Conservation (phyloP, 2,329 filamentous ascomycete genomes). For the Cyanodermella asteris region DNA sequence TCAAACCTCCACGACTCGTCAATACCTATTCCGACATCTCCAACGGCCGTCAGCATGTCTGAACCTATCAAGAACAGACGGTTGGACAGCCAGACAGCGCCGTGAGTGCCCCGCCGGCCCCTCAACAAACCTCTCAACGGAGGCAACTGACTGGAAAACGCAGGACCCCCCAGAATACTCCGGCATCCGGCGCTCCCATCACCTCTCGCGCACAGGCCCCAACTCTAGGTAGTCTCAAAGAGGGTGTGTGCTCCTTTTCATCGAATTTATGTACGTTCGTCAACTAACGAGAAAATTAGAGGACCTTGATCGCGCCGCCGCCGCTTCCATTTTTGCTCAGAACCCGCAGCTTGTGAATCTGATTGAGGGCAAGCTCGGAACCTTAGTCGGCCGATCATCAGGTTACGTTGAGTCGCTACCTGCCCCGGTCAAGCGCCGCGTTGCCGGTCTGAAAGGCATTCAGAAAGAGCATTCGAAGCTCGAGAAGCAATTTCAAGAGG, state of each 20-base stretch:
- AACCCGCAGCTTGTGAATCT: constrained; percentile 89
- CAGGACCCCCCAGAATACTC: constrained; percentile 97
- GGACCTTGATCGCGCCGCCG: constrained; percentile 68
- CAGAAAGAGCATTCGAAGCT: constrained; percentile 98
- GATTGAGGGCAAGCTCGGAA: constrained; percentile 91
- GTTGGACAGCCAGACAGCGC: constrained; percentile 36
- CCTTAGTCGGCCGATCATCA: constrained; percentile 81
- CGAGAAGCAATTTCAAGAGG: constrained; percentile 95
- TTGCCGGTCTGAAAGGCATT: constrained; percentile 87
- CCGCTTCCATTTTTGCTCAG: constrained; percentile 82
- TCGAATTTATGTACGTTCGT: constrained; percentile 4
- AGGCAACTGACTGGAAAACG: constrained; percentile 12
- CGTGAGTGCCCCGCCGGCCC: constrained; percentile 35
- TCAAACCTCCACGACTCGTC: background rate
- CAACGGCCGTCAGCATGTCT: constrained; percentile 29
- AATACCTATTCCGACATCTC: background rate
- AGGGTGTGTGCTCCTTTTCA: constrained; percentile 42
- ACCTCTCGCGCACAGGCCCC: constrained; percentile 94
- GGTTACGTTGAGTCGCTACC: constrained; percentile 96
- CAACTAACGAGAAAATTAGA: constrained; percentile 31
- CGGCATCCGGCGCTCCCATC: constrained; percentile 85
- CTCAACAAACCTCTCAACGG: no score
- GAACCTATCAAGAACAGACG: constrained; percentile 48
- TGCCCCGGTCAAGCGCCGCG: constrained; percentile 68
- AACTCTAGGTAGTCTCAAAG: constrained; percentile 82